phyloP scores from a whole-genome alignment of 140 eudicot genomes.

The Erigeron philadelphicus region DNA sequence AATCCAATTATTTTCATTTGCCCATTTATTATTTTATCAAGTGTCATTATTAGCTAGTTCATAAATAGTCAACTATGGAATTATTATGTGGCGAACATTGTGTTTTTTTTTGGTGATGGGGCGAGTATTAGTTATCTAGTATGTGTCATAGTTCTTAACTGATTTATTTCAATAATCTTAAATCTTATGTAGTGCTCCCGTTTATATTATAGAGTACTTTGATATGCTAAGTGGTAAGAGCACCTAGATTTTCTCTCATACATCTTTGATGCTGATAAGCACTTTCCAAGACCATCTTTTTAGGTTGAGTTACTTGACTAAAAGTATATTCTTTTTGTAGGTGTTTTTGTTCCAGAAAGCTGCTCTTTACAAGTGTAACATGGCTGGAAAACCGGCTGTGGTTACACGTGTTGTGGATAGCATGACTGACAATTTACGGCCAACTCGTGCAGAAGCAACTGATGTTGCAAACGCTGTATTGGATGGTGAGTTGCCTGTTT shows the following conservation, averaged over 20 bases:
- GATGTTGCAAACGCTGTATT: constrained; percentile 66
- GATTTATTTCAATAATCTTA: neutral
- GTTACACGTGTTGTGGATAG: constrained; percentile 71
- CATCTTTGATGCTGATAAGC: neutral
- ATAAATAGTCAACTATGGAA: neutral
- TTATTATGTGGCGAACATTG: neutral
- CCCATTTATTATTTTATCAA: neutral
- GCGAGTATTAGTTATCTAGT: neutral
- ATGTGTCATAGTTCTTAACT: neutral
- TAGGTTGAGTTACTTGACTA: neutral
- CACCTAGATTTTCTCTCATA: neutral
- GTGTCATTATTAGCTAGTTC: neutral
- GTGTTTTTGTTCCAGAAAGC: constrained; percentile 65
- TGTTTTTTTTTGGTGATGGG: neutral
- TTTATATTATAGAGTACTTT: neutral
- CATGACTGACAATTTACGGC: constrained; percentile 65
- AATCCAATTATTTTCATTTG: neutral
- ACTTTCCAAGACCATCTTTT: no score
- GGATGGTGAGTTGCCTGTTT: constrained; percentile 40
- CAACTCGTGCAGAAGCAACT: constrained; percentile 78
- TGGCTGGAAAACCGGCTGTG: constrained; percentile 74
- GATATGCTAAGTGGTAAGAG: neutral
- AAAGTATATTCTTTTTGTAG: constrained; percentile 24
- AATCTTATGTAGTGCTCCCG: no score
- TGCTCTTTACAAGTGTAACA: constrained; percentile 60